These are phyloP conservation scores for Exophiala sp. DNA, from an alignment of 2,329 filamentous ascomycete species.

Conservation along the genomic window DNA sequence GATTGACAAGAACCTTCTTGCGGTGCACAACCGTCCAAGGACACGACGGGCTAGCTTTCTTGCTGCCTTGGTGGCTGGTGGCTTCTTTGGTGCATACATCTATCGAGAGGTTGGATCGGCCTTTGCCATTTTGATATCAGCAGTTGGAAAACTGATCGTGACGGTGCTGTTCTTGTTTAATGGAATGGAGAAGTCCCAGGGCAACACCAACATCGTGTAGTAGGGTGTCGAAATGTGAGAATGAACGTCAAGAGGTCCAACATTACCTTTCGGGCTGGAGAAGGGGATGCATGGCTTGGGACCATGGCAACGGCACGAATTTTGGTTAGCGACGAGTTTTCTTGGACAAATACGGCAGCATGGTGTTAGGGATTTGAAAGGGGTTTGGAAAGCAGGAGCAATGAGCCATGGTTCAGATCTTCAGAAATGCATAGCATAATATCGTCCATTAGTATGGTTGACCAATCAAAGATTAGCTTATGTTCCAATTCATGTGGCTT, in stretches of 20 bases:
- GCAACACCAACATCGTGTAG: neutral
- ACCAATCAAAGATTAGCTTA: too few relatives aligned
- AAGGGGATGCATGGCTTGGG: too few relatives aligned
- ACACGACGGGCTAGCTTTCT: conserved; percentile 53
- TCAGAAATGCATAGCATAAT: conserved; percentile 4
- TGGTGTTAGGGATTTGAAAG: too few relatives aligned
- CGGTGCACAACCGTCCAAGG: conserved; percentile 46
- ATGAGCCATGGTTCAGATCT: conserved; percentile 16
- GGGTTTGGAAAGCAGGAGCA: neutral
- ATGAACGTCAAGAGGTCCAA: neutral
- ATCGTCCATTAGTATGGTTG: too few relatives aligned
- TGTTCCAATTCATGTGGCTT: conserved; percentile 3
- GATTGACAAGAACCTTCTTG: conserved; percentile 53
- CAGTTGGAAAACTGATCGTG: conserved; percentile 18
- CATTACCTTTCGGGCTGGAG: neutral
- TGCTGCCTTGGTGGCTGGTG: conserved; percentile 45
- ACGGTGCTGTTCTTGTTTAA: conserved; percentile 21
- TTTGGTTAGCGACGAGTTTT: too few relatives aligned
- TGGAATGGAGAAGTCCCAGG: conserved; percentile 6
- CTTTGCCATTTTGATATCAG: conserved; percentile 12
- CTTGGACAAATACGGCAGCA: too few relatives aligned
- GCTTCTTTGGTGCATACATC: conserved; percentile 47
- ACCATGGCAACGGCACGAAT: too few relatives aligned
- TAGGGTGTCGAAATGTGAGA: too few relatives aligned
- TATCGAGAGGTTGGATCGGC: conserved; percentile 17